A percentile compares a stretch with the other conserved stretches of the same genome.
These are phyloP conservation scores for Echinosophora koreensis DNA, from an alignment of 306 rosid species.

Conservation along the genomic window DNA sequence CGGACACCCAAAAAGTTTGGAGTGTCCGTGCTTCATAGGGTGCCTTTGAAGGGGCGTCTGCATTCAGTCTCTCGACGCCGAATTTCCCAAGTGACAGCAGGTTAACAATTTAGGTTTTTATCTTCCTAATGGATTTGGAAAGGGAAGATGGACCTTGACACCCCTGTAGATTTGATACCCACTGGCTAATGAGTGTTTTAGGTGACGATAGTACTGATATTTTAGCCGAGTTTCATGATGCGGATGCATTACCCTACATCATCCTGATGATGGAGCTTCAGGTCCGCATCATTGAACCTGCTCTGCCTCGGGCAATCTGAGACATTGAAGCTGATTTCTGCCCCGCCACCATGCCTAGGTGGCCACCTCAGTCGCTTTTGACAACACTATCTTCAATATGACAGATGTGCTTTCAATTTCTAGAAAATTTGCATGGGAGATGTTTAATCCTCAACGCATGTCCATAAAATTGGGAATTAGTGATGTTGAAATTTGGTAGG, in stretches of 20 bases:
- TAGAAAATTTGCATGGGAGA: constrained; percentile 6
- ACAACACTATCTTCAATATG: not conserved
- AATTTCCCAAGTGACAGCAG: too few relatives aligned
- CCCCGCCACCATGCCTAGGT: not conserved
- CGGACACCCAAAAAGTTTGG: too few relatives aligned
- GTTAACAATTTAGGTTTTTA: too few relatives aligned
- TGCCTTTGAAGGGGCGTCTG: not conserved
- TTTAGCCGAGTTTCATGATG: not conserved
- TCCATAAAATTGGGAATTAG: constrained; percentile 3
- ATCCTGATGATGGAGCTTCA: not conserved
- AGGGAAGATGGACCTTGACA: not conserved
- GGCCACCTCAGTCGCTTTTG: not conserved
- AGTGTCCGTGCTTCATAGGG: too few relatives aligned
- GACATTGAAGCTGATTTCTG: not conserved
- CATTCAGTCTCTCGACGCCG: not conserved
- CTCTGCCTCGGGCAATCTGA: not conserved
- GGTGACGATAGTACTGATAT: not conserved
- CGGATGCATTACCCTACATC: too few relatives aligned
- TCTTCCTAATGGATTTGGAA: not conserved
- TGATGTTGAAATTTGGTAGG: constrained; percentile 13
- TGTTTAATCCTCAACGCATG: not conserved
- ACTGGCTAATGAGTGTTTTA: not conserved
- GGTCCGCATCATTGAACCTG: not conserved
- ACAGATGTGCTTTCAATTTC: constrained; percentile 5
- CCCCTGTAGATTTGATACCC: not conserved